Conservation (phyloP, 2,329 filamentous ascomycete genomes). For the Hymenoscyphus fraxineus region DNA sequence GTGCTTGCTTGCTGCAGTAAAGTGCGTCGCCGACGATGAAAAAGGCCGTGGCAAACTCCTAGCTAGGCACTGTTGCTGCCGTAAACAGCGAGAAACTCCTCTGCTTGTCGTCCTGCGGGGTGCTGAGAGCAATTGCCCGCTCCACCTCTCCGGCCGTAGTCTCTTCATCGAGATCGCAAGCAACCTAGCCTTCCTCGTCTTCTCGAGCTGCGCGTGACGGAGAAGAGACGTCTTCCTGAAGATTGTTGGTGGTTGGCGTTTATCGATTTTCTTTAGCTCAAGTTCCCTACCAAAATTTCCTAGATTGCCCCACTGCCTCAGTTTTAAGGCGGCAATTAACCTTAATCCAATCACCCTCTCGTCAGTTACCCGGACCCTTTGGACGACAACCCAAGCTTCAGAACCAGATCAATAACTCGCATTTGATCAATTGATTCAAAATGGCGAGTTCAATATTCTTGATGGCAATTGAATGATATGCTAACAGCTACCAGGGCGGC, state of each 20-base stretch:
- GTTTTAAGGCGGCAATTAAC: too few relatives aligned
- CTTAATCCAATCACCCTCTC: not conserved
- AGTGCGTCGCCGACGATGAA: slow-evolving; percentile 11
- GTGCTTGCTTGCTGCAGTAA: not conserved
- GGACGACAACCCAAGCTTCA: slow-evolving; percentile 17
- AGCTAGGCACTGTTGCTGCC: slow-evolving; percentile 30
- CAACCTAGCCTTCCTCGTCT: slow-evolving; percentile 20
- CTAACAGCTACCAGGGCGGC: slow-evolving; percentile 62
- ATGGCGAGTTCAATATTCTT: slow-evolving; percentile 49
- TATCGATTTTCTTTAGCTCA: slow-evolving; percentile 13
- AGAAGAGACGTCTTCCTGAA: slow-evolving; percentile 12
- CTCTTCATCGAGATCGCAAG: slow-evolving; percentile 49
- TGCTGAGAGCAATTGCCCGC: slow-evolving; percentile 55
- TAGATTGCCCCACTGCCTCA: not conserved
- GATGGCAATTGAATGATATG: slow-evolving; percentile 15
- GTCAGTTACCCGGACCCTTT: not conserved
- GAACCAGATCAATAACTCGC: slow-evolving; percentile 4
- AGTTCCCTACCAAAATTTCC: slow-evolving; percentile 12
- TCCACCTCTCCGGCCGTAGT: slow-evolving; percentile 57
- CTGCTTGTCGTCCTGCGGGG: slow-evolving; percentile 21
- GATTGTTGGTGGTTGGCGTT: slow-evolving; percentile 19
- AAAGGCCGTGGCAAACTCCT: slow-evolving; percentile 19
- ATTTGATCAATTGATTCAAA: slow-evolving; percentile 40
- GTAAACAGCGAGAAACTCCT: slow-evolving; percentile 41
- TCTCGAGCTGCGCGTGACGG: slow-evolving; percentile 12